phyloP scores from a whole-genome alignment of 805 yeast genomes.

The Torulaspora maleeae region DNA sequence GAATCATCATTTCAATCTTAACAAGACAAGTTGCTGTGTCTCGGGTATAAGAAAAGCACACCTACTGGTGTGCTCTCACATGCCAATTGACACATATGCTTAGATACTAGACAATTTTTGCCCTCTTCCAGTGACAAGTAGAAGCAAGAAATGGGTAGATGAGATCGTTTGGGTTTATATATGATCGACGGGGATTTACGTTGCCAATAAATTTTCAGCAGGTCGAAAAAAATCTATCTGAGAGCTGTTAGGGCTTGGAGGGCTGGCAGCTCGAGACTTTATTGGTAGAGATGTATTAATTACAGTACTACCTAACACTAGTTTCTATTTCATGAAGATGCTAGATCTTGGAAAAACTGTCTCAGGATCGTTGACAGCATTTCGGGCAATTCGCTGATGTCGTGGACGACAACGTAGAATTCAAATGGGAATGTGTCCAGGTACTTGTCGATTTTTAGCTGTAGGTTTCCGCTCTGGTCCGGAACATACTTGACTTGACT shows the following conservation, averaged over 20 bases:
- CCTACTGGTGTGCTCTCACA: not conserved
- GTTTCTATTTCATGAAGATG: slow-evolving; percentile 27
- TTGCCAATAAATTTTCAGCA: not conserved
- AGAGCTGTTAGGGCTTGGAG: slow-evolving; percentile 1
- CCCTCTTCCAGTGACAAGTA: not conserved
- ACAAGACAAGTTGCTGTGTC: not conserved
- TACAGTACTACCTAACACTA: too few relatives aligned
- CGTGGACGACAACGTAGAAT: slow-evolving; percentile 87
- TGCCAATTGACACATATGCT: not conserved
- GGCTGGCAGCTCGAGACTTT: too few relatives aligned
- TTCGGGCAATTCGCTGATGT: slow-evolving; percentile 84
- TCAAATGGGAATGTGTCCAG: slow-evolving; percentile 95
- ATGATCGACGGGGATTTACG: not conserved
- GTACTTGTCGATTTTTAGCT: slow-evolving; percentile 73
- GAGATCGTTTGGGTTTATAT: not conserved
- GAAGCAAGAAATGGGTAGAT: not conserved
- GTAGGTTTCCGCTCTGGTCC: slow-evolving; percentile 64
- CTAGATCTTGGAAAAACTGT: slow-evolving; percentile 81
- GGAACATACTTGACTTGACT: slow-evolving; percentile 81
- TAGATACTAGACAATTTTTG: not conserved
- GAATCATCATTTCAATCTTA: slow-evolving; percentile 30
- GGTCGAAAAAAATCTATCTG: not conserved
- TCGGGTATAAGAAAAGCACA: not conserved
- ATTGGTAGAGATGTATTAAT: too few relatives aligned
- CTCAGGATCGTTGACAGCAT: slow-evolving; percentile 85